Conservation (phyloP, 2,329 filamentous ascomycete species). For the Paraphoma chrysanthemicola region DNA sequence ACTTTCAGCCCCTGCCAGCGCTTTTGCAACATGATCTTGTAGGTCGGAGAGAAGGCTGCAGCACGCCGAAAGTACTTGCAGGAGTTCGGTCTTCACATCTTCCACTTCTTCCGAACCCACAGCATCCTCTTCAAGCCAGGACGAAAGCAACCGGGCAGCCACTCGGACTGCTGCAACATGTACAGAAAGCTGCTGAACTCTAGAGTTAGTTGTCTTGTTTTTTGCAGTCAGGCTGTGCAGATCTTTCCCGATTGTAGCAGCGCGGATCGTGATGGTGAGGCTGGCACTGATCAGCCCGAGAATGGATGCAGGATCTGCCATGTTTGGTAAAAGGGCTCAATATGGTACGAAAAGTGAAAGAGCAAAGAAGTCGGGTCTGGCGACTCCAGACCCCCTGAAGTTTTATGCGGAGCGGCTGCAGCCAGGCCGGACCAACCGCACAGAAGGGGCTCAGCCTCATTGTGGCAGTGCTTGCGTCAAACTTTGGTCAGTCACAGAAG, state of each 20-base stretch:
- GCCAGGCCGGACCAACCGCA: neutral
- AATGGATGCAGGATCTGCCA: neutral
- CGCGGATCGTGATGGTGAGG: neutral
- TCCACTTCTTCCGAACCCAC: conserved; percentile 1
- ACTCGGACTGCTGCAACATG: neutral
- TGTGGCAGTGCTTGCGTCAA: neutral
- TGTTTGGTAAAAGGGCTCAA: neutral
- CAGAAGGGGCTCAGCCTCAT: neutral
- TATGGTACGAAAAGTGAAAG: neutral
- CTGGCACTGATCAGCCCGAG: neutral
- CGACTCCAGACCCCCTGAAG: neutral
- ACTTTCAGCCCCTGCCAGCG: neutral
- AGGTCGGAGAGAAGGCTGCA: neutral
- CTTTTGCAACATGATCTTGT: neutral
- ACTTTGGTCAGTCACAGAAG: too few relatives aligned
- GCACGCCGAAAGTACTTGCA: neutral
- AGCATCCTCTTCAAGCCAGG: neutral
- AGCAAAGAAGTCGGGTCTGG: neutral
- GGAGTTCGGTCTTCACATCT: neutral
- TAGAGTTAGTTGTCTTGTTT: neutral
- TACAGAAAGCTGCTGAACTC: neutral
- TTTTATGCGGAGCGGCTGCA: neutral
- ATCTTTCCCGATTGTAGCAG: neutral
- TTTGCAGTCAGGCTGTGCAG: neutral
- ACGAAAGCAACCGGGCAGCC: neutral